phyloP scores from a whole-genome alignment of 495 filamentous ascomycete genomes.

The Sporormia fimetaria region DNA sequence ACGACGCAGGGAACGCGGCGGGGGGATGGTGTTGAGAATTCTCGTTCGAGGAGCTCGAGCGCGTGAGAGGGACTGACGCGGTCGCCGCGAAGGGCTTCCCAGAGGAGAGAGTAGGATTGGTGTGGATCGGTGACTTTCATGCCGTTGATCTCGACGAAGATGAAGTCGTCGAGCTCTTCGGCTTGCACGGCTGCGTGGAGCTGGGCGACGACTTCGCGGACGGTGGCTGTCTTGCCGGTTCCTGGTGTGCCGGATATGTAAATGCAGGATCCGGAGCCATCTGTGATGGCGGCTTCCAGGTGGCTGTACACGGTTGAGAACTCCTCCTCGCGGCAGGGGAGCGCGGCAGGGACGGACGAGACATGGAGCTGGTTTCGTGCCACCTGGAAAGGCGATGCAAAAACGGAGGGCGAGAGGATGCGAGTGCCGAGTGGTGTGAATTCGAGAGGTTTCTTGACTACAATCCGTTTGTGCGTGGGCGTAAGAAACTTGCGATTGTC shows the following conservation, averaged over 20 bases:
- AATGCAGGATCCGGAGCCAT: constrained; percentile 87
- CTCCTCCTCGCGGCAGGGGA: constrained; percentile 87
- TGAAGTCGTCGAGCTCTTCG: constrained; percentile 97
- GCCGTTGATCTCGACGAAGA: constrained; percentile 98
- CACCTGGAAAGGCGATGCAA: constrained; percentile 82
- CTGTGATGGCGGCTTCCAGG: constrained; percentile 86
- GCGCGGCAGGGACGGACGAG: constrained; percentile 72
- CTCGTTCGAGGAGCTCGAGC: constrained; percentile 75
- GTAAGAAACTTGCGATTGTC: constrained; percentile 49
- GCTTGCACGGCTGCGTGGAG: constrained; percentile 71
- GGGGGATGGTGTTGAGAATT: constrained; percentile 83
- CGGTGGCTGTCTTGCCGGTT: constrained; percentile 97
- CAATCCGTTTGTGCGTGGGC: constrained; percentile 61
- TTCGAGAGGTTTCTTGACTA: constrained; percentile 83
- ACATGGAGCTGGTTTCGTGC: constrained; percentile 86
- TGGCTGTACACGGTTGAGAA: constrained; percentile 87
- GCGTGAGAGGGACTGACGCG: constrained; percentile 87
- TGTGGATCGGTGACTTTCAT: constrained; percentile 99
- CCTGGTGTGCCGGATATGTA: constrained; percentile 99
- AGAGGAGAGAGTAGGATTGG: constrained; percentile 88
- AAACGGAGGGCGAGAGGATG: constrained; percentile 64
- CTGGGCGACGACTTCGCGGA: constrained; percentile 85
- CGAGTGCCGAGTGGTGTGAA: constrained; percentile 91
- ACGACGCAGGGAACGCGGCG: constrained; percentile 92
- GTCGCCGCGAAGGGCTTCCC: constrained; percentile 91